Conservation (phyloP, 1,284 basidiomycete species). For the Trametes pubescens region DNA sequence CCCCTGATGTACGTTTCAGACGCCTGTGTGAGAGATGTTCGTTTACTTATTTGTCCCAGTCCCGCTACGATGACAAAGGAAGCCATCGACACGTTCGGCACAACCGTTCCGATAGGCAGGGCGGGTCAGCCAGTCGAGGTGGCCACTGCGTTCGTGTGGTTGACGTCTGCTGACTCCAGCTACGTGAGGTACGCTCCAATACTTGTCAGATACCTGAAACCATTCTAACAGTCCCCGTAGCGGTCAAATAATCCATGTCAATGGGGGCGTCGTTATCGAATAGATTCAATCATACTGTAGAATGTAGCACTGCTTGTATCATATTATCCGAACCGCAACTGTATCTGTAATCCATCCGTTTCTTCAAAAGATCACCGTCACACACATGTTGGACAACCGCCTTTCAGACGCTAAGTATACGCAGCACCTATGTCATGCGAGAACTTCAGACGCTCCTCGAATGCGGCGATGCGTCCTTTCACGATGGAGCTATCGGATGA, state of each 20-base stretch:
- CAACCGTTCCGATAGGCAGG: conserved; percentile 55
- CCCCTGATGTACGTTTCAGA: conserved; percentile 50
- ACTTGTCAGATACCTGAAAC: neutral
- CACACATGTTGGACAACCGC: too few relatives aligned
- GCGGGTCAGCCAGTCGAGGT: conserved; percentile 65
- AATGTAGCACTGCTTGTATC: conserved; percentile 7
- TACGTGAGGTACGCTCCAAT: conserved; percentile 51
- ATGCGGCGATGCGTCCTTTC: conserved; percentile 35
- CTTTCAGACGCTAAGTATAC: conserved; percentile 7
- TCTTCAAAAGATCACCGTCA: neutral
- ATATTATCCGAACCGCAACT: conserved; percentile 4
- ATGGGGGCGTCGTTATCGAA: conserved; percentile 48
- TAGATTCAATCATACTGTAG: conserved; percentile 24
- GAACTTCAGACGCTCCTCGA: conserved; percentile 34
- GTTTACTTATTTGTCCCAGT: conserved; percentile 25
- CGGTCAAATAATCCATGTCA: conserved; percentile 49
- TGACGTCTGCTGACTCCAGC: conserved; percentile 58
- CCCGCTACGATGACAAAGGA: conserved; percentile 58
- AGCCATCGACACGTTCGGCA: conserved; percentile 53
- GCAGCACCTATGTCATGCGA: conserved; percentile 19
- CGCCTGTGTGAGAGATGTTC: conserved; percentile 15
- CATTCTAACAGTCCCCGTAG: conserved; percentile 25
- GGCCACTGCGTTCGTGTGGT: conserved; percentile 62
- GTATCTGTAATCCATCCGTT: conserved; percentile 13
- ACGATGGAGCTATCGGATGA: conserved; percentile 29